A percentile compares a stretch with the other conserved stretches of the same genome.
Conservation (phyloP, 768 basidiomycete species). For the Gymnopilus dilepis region DNA sequence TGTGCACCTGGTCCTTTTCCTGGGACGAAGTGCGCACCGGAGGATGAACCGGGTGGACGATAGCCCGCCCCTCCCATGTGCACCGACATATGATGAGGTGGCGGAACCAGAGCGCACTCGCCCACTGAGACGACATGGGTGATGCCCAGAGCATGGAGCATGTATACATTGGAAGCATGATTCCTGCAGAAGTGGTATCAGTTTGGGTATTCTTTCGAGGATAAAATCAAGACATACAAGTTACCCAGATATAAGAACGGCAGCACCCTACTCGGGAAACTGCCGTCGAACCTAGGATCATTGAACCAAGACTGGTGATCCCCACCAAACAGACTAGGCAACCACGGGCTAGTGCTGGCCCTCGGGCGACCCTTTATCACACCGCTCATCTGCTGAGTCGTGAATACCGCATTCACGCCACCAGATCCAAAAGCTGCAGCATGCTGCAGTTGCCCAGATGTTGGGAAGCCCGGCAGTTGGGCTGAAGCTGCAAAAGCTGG, state of each 20-base stretch:
- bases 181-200: constrained; percentile 71
- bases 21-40: constrained; percentile 39
- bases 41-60: constrained; percentile 33
- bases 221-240: constrained; percentile 64
- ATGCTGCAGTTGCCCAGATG: neutral
- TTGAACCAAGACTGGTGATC: constrained; percentile 96
- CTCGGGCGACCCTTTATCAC: constrained; percentile 58
- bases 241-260: constrained; percentile 96
- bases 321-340: constrained; percentile 61
- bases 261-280: constrained; percentile 91
- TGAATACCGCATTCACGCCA: neutral
- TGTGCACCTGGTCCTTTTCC: constrained; percentile 57
- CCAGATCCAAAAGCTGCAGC: neutral
- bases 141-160: constrained; percentile 95
- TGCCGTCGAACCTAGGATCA: constrained; percentile 91
- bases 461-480: neutral
- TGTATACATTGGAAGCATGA: constrained; percentile 92
- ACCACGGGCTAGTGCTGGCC: constrained; percentile 71
- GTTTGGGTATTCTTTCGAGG: too few relatives aligned
- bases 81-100: constrained; percentile 50
- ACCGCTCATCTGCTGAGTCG: constrained; percentile 10
- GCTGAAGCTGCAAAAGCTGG: neutral
- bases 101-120: constrained; percentile 89
- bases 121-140: constrained; percentile 98
- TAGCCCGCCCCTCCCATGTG: constrained; percentile 22